Evolutionary conservation across 2,329 filamentous ascomycete species (phyloP), one percentile per base, ranked within the genome.

Genomic region (Akanthomyces dipterigenus): DNA sequence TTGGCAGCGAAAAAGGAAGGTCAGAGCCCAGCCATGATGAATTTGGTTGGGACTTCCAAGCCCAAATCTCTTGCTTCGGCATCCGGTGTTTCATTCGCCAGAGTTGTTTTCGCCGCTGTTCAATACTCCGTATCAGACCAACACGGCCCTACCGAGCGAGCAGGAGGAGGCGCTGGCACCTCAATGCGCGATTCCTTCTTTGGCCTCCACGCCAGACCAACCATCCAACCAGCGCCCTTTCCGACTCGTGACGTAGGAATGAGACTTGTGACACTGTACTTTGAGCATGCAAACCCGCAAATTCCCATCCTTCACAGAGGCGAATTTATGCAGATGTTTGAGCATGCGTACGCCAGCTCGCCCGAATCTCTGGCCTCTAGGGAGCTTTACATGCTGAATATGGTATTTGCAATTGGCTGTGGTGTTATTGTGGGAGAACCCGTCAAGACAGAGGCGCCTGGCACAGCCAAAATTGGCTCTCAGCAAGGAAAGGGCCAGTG

Each of bases 111-210:
- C 71, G 92, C 93, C 11, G 93, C 93, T 1, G 91, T 98, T 51
- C 95, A 96, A 68, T 84, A 84, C 53, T 86, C 83, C 0, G 81
- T 87, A 18, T 81, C 82, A 11, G 82, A 84, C 63, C 79, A 83
- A 72, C 88, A 86, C 68, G 90, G 67, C 20, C 56, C 61, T 14
- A 63, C 63, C 60, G 72, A 71, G 34, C 69, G 66, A 18, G 63
- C 65, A 22, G 62, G 64, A 1, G 64, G 64, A 49, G 68, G 67
- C 5, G 69, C 82, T 43, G 88, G 87, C 42, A 91, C 91, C 20
- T 91, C 90, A 14, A 95, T 96, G 88, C 85, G 93, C 63, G 93
- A 98, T 74, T 96, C 92, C 0, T 97, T 97, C 79, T 98, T 98
- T 70, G 93, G 93, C n/a, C 78, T 98, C 49, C 92, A 97, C 68